A percentile compares a stretch with the other conserved stretches of the same genome.
Conservation (phyloP, 163 green algal genomes). For the Prototheca cutis region DNA sequence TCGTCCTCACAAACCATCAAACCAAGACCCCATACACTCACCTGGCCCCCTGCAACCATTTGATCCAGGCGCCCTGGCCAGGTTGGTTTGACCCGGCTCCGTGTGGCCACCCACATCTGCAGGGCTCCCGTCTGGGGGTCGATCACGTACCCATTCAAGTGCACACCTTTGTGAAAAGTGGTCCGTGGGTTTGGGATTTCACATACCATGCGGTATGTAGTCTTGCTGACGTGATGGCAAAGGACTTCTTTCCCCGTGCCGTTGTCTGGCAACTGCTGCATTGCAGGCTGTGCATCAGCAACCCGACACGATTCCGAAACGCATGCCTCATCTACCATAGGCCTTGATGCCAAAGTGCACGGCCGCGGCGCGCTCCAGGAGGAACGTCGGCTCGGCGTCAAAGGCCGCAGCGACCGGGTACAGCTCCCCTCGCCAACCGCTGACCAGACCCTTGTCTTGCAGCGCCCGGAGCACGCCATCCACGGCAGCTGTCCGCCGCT, state of each 20-base stretch:
- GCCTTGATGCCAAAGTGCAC: conserved; percentile 68
- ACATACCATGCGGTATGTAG: neutral
- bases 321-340: conserved; percentile 16
- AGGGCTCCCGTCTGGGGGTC: conserved; percentile 29
- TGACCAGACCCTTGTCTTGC: conserved; percentile 36
- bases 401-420: conserved; percentile 66
- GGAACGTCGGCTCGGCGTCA: conserved; percentile 42
- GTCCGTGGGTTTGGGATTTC: too few species aligned
- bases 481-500: conserved; percentile 14
- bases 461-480: neutral
- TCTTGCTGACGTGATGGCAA: neutral
- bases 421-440: conserved; percentile 79
- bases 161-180: conserved; percentile 45
- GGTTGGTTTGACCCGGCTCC: conserved; percentile 70
- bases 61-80: conserved; percentile 92
- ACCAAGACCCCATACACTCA: conserved; percentile 17
- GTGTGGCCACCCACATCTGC: conserved; percentile 76
- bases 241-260: too few species aligned
- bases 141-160: conserved; percentile 70
- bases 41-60: conserved; percentile 83
- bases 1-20: neutral
- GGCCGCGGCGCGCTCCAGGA: conserved; percentile 71
- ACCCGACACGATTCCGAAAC: neutral
- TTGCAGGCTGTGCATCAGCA: too few species aligned
- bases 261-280: too few species aligned